phyloP scores from a whole-genome alignment of 2,329 filamentous ascomycete genomes.

The Beauveria asiatica region DNA sequence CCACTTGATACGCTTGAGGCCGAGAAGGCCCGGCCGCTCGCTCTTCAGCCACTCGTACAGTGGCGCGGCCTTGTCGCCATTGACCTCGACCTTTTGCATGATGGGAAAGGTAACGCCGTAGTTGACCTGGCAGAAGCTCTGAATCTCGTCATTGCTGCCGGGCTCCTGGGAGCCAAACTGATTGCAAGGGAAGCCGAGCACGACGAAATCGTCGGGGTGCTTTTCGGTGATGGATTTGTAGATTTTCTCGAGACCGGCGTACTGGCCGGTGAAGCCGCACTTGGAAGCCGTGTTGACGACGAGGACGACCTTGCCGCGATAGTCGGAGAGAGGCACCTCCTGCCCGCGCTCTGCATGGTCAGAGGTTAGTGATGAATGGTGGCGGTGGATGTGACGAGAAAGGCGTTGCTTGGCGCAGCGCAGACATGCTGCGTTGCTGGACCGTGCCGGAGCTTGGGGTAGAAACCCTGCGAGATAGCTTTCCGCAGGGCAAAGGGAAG shows the following conservation, averaged over 20 bases:
- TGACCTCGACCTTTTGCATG: slow-evolving; percentile 87
- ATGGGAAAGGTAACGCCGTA: slow-evolving; percentile 88
- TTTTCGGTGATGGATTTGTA: slow-evolving; percentile 68
- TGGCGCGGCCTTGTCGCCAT: slow-evolving; percentile 72
- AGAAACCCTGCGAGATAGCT: slow-evolving; percentile 1
- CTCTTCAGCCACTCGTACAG: slow-evolving; percentile 69
- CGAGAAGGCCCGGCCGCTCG: slow-evolving; percentile 73
- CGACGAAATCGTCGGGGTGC: slow-evolving; percentile 67
- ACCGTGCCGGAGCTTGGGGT: not conserved
- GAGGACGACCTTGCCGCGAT: slow-evolving; percentile 88
- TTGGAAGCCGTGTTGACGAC: slow-evolving; percentile 97
- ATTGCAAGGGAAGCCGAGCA: slow-evolving; percentile 98
- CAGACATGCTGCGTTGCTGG: not conserved
- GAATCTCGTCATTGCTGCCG: slow-evolving; percentile 70
- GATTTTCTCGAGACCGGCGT: slow-evolving; percentile 79
- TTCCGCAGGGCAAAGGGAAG: slow-evolving; percentile 16
- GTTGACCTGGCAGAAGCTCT: slow-evolving; percentile 82
- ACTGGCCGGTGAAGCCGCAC: slow-evolving; percentile 97
- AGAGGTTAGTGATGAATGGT: not conserved
- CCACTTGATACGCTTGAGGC: slow-evolving; percentile 92
- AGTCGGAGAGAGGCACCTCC: slow-evolving; percentile 59
- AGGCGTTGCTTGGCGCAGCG: too few relatives aligned
- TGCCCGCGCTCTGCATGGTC: slow-evolving; percentile 44
- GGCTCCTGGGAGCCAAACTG: slow-evolving; percentile 92
- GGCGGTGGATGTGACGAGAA: not conserved